Conservation (phyloP, 805 yeast species). For the Soucietia sequanensis region DNA sequence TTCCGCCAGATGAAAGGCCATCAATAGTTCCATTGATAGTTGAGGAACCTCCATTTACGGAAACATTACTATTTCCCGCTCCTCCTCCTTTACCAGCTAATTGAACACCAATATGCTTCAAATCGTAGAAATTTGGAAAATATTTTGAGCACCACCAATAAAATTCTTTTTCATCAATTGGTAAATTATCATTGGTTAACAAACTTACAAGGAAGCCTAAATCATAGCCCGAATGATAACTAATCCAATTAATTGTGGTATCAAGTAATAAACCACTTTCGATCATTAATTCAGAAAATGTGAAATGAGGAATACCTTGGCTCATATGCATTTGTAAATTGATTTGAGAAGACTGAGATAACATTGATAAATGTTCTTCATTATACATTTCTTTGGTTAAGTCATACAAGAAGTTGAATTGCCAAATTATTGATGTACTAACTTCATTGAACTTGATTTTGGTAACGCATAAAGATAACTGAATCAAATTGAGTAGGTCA, state of each 20-base stretch:
- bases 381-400: constrained; percentile 79
- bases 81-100: constrained; percentile 24
- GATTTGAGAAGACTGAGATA: constrained; percentile 74
- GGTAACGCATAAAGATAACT: constrained; percentile 50
- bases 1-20: neutral
- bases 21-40: constrained; percentile 2
- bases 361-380: constrained; percentile 75
- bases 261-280: constrained; percentile 84
- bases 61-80: constrained; percentile 7
- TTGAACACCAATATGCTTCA: constrained; percentile 54
- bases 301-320: constrained; percentile 74
- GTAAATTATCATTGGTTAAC: constrained; percentile 73
- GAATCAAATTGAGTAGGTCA: constrained; percentile 82
- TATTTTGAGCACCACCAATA: constrained; percentile 64
- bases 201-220: constrained; percentile 83
- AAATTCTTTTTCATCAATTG: constrained; percentile 77
- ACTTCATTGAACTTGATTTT: constrained; percentile 35
- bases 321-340: constrained; percentile 73
- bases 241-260: constrained; percentile 74
- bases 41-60: constrained; percentile 9
- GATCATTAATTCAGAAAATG: constrained; percentile 80
- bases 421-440: constrained; percentile 91
- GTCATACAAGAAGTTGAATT: constrained; percentile 87
- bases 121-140: constrained; percentile 82
- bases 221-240: constrained; percentile 93